Conservation (phyloP, 179 eudicot species). For the Patellifolia procumbens region DNA sequence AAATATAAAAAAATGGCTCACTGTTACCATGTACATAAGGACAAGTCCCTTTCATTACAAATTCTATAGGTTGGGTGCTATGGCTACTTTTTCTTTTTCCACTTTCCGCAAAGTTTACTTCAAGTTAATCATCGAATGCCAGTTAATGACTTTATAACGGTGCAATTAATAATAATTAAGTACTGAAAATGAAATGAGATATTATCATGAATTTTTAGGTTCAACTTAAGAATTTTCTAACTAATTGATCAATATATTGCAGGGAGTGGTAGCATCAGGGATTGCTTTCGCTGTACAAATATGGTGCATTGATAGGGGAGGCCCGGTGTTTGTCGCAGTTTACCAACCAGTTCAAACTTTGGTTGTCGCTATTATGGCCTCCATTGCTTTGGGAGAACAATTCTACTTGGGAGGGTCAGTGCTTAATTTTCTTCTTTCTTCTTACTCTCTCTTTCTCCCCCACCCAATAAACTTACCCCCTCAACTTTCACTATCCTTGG, state of each 20-base stretch:
- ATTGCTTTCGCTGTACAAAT: conserved; percentile 96
- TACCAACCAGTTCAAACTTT: conserved; percentile 98
- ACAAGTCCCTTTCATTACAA: conserved; percentile 8
- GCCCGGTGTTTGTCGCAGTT: conserved; percentile 95
- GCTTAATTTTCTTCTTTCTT: conserved; percentile 17
- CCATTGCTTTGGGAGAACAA: conserved; percentile 82
- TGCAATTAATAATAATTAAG: conserved; percentile 4
- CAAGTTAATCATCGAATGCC: neutral
- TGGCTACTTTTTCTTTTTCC: neutral
- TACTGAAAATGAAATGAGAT: conserved; percentile 25
- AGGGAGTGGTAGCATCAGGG: conserved; percentile 99
- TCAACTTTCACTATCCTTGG: conserved; percentile 30
- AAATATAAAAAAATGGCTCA: neutral
- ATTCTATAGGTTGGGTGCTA: conserved; percentile 11
- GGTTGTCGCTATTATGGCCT: conserved; percentile 90
- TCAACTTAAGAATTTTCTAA: conserved; percentile 14
- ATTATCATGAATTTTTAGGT: conserved; percentile 1
- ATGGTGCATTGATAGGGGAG: conserved; percentile 98
- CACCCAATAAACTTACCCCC: conserved; percentile 33
- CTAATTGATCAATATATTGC: conserved; percentile 27
- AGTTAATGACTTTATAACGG: conserved; percentile 11
- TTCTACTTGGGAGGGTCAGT: conserved; percentile 96
- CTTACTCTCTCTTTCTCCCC: conserved; percentile 23
- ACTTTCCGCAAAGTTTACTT: conserved; percentile 5
- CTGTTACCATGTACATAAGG: neutral